These are phyloP conservation scores for Sabuloglossum arenarium DNA, from an alignment of 495 filamentous ascomycete genomes.

Conservation along the genomic window DNA sequence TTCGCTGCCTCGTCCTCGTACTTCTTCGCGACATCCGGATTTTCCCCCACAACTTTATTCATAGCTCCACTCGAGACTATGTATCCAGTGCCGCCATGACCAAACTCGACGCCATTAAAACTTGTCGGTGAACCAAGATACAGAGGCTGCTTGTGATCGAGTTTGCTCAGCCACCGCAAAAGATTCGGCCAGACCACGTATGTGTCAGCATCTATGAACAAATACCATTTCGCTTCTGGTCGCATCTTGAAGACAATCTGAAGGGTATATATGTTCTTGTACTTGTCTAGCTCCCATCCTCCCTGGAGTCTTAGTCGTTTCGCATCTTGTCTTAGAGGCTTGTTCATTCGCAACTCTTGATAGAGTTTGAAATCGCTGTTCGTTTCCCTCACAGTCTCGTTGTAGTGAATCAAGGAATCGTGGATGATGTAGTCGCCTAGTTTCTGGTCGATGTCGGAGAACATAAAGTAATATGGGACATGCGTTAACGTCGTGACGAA, in stretches of 20 bases:
- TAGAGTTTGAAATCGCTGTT: slow-evolving; percentile 13
- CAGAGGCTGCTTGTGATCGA: slow-evolving; percentile 9
- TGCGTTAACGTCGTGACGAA: slow-evolving; percentile 33
- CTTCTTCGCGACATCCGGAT: slow-evolving; percentile 22
- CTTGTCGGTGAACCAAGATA: slow-evolving; percentile 12
- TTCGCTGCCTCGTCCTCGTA: slow-evolving; percentile 30
- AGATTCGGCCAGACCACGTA: slow-evolving; percentile 12
- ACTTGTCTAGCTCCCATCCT: slow-evolving; percentile 14
- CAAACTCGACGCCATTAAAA: slow-evolving; percentile 17
- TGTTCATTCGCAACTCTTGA: slow-evolving; percentile 7
- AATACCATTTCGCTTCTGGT: slow-evolving; percentile 12
- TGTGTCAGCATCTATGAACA: slow-evolving; percentile 14
- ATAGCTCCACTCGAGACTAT: slow-evolving; percentile 36
- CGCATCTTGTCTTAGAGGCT: slow-evolving; percentile 5
- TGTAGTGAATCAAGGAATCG: slow-evolving; percentile 18
- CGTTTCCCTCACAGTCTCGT: not conserved
- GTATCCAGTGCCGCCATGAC: slow-evolving; percentile 49
- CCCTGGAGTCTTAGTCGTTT: slow-evolving; percentile 3
- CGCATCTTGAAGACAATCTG: slow-evolving; percentile 6
- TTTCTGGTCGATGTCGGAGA: slow-evolving; percentile 19
- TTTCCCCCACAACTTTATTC: slow-evolving; percentile 23
- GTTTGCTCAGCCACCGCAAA: slow-evolving; percentile 10
- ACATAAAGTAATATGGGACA: slow-evolving; percentile 13
- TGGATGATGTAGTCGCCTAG: slow-evolving; percentile 18
- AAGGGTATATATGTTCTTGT: slow-evolving; percentile 12